Evolutionary conservation across 2,329 filamentous ascomycete genomes (phyloP), one percentile per base, ranked within the genome.

Genomic region (Leptodontidium sp.): DNA sequence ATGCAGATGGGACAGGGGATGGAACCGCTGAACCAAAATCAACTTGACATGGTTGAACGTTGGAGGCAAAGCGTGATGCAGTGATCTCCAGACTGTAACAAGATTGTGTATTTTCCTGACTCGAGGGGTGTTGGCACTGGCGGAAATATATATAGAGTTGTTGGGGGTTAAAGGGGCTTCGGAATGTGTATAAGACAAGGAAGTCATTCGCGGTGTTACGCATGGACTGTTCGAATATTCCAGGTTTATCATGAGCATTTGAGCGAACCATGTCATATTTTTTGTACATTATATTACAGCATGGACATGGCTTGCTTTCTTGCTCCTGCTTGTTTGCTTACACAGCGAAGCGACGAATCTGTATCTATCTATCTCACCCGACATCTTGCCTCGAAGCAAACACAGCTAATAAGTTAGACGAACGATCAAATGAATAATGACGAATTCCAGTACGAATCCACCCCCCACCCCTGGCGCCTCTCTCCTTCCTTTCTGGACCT

Each of bases 1-100:
- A 69, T 76, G 67, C 62, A 65, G 15, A 75, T 76, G 72, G 68
- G 71, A 12, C 68, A 64, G 4, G 68, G 65, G 6, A 65, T 67
- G 59, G 70, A 72, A 63, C 74, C 75, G 15, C 64, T 74, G 15
- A 76, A 76, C 59, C 74, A 79, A 65, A 77, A 76, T 1, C 77
- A 78, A 68, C 72, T 74, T 64, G 78, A 79, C 71, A 79, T 78
- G 77, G 77, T 79, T 29, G 78, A 79, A 72, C 69, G 74, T 49
- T 79, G 78, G 78, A 75, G 78, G 55, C 77, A 78, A 69, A 78
- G 77, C 53, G 75, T 79, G 8, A 78, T 77, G 75, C 77, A 77
- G 53, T 78, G 50, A 63, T 62, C 12, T 26, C 11, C 15, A 43
- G 38, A 59, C 15, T 12, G n/a, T 43, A 17, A 26, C 14, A 15